phyloP scores from a whole-genome alignment of 202 grass and related monocot genomes.

The Brachypodium distachyon region DNA sequence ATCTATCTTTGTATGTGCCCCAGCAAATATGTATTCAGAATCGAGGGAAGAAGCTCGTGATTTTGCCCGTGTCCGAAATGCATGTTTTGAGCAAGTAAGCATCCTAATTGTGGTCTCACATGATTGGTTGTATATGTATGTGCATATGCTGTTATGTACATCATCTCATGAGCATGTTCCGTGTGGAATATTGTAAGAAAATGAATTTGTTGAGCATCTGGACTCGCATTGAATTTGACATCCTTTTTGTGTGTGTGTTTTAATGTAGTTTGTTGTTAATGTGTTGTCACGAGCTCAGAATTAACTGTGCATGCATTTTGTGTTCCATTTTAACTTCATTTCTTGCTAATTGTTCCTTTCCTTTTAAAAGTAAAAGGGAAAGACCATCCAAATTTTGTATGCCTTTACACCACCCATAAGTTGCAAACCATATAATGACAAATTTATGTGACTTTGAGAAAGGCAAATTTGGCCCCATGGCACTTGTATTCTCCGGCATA shows the following conservation, averaged over 20 bases:
- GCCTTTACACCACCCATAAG: neutral
- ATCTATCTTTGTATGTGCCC: conserved; percentile 6
- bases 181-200: neutral
- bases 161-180: neutral
- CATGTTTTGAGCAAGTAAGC: conserved; percentile 92
- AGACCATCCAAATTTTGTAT: neutral
- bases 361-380: neutral
- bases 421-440: neutral
- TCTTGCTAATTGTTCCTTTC: neutral
- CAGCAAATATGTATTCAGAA: conserved; percentile 80
- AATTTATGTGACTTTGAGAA: neutral
- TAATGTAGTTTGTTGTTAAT: neutral
- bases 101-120: neutral
- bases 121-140: neutral
- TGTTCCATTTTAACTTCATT: neutral
- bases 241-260: neutral
- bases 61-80: conserved; percentile 84
- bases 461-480: neutral
- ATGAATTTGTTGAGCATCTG: neutral
- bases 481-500: neutral
- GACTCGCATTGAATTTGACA: neutral
- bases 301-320: neutral
- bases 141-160: neutral
- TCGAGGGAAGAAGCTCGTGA: conserved; percentile 94
- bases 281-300: neutral